Percentiles rank a stretch among this genome's conserved stretches.
These are phyloP conservation scores for Aeschynomene evenia DNA, from an alignment of 306 rosid genomes.

Conservation along the genomic window DNA sequence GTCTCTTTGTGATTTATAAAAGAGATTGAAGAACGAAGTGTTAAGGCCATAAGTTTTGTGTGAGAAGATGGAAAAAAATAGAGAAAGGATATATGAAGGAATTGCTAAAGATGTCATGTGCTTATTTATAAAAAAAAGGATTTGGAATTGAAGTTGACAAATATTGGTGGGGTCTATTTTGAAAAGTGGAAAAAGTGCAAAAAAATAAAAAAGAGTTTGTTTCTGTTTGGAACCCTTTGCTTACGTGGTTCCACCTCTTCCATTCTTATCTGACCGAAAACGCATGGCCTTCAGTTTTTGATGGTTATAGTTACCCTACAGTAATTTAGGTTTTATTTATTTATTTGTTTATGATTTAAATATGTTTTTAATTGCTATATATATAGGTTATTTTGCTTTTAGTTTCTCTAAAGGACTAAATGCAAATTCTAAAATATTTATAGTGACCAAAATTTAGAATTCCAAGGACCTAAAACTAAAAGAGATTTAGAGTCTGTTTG, in stretches of 20 bases:
- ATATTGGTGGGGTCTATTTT: conserved; percentile 49
- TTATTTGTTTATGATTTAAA: too few relatives aligned
- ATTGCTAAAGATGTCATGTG: conserved; percentile 7
- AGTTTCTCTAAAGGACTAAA: too few relatives aligned
- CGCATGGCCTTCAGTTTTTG: conserved; percentile 14
- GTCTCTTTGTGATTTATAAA: conserved; percentile 55
- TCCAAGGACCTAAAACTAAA: too few relatives aligned
- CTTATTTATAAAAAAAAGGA: conserved; percentile 45
- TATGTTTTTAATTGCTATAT: too few relatives aligned
- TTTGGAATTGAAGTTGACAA: conserved; percentile 47
- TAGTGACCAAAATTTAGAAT: too few relatives aligned
- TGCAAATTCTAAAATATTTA: too few relatives aligned
- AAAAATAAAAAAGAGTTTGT: conserved; percentile 40
- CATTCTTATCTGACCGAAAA: conserved; percentile 40
- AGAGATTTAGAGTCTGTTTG: too few relatives aligned
- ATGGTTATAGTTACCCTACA: not conserved
- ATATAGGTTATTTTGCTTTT: too few relatives aligned
- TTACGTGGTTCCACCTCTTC: conserved; percentile 47
- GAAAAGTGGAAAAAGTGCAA: conserved; percentile 58
- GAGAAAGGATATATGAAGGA: conserved; percentile 25
- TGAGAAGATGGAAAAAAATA: not conserved
- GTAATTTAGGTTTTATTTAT: not conserved
- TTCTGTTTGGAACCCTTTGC: conserved; percentile 23
- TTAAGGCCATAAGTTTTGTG: conserved; percentile 64
- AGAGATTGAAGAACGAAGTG: conserved; percentile 66